A percentile compares a stretch with the other conserved stretches of the same genome.
Conservation (phyloP, 768 basidiomycete genomes). For the Sutorius australiensis region DNA sequence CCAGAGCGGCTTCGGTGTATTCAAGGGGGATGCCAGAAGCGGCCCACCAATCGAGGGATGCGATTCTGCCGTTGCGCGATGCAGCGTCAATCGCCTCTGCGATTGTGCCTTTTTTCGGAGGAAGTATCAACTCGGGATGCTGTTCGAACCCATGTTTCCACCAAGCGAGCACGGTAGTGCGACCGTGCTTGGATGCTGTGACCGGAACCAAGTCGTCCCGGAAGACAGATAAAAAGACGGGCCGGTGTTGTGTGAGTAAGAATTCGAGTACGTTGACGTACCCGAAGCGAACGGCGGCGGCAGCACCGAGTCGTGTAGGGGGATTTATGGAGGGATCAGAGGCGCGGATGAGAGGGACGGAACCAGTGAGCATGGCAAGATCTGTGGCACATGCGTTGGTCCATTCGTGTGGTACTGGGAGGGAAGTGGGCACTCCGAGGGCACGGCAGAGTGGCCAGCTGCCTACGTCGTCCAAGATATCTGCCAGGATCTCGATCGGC, state of each 20-base stretch:
- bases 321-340: constrained; percentile 51
- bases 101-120: constrained; percentile 51
- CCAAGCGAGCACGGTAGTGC: constrained; percentile 72
- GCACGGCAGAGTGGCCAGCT: constrained; percentile 85
- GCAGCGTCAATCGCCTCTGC: constrained; percentile 76
- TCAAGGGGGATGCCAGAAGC: constrained; percentile 60
- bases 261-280: constrained; percentile 75
- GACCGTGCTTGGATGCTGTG: constrained; percentile 73
- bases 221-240: constrained; percentile 62
- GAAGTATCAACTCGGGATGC: constrained; percentile 55
- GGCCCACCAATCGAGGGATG: constrained; percentile 80
- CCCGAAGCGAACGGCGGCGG: constrained; percentile 64
- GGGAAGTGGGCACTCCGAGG: constrained; percentile 66
- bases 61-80: constrained; percentile 70
- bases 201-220: constrained; percentile 69
- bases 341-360: constrained; percentile 56
- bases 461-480: constrained; percentile 73
- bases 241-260: constrained; percentile 60
- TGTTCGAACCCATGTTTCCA: constrained; percentile 67
- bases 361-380: constrained; percentile 65
- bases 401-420: constrained; percentile 70
- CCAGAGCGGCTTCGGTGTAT: constrained; percentile 77
- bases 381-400: constrained; percentile 64
- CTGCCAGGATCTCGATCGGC: constrained; percentile 71
- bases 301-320: constrained; percentile 68